These are phyloP conservation scores for Picochlorum sp. DNA, from an alignment of 139 green algal genomes.

Conservation along the genomic window DNA sequence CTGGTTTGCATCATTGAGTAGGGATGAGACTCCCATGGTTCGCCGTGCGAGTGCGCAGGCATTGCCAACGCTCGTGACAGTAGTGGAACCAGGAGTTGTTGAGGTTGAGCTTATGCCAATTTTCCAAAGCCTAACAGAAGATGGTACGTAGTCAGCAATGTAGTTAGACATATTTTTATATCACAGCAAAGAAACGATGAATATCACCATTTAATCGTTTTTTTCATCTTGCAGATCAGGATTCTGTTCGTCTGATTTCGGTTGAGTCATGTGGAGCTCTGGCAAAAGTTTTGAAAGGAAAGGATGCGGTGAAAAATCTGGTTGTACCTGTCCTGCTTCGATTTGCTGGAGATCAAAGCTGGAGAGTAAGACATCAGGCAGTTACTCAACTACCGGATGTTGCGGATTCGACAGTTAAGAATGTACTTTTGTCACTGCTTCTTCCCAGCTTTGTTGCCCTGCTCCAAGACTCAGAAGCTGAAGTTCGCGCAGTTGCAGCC, in stretches of 20 bases:
- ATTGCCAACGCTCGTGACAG: slow-evolving; percentile 72
- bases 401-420: slow-evolving; percentile 70
- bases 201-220: neutral
- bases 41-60: slow-evolving; percentile 64
- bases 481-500: slow-evolving; percentile 66
- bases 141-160: neutral
- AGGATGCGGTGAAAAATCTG: slow-evolving; percentile 48
- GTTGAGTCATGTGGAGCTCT: slow-evolving; percentile 83
- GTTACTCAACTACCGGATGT: slow-evolving; percentile 40
- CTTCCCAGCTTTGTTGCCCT: slow-evolving; percentile 76
- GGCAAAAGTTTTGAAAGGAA: slow-evolving; percentile 52
- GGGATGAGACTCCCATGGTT: slow-evolving; percentile 99
- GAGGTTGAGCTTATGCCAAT: slow-evolving; percentile 72
- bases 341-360: slow-evolving; percentile 83
- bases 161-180: slow-evolving; percentile 19
- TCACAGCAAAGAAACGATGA: neutral
- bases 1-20: slow-evolving; percentile 69
- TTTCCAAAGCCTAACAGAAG: slow-evolving; percentile 71
- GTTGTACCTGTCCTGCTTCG: slow-evolving; percentile 74
- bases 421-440: slow-evolving; percentile 55
- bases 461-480: slow-evolving; percentile 54
- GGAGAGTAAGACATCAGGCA: slow-evolving; percentile 97
- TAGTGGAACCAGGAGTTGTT: slow-evolving; percentile 63
- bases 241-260: slow-evolving; percentile 91
- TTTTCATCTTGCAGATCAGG: slow-evolving; percentile 64